A percentile compares a stretch with the other conserved stretches of the same genome.
These are phyloP conservation scores for Sarocladium strictum DNA, from an alignment of 2,329 filamentous ascomycete genomes.

Conservation along the genomic window DNA sequence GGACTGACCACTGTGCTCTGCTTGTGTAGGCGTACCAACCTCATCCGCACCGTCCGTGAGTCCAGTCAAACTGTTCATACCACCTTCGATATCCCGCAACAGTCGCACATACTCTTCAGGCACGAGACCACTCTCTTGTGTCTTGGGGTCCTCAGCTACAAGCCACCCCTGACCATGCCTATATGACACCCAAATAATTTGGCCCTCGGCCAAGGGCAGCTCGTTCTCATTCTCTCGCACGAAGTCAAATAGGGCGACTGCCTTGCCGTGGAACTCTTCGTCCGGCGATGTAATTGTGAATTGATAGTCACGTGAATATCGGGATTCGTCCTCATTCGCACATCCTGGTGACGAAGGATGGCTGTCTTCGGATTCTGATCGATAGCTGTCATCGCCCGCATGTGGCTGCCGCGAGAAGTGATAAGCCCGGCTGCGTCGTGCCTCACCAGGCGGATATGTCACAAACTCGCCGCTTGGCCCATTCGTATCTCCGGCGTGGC, in stretches of 20 bases:
- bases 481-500: conserved; percentile 62
- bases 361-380: conserved; percentile 30
- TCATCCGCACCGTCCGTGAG: conserved; percentile 51
- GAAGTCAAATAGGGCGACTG: conserved; percentile 93
- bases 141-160: conserved; percentile 92
- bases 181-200: conserved; percentile 95
- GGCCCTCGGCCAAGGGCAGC: conserved; percentile 83
- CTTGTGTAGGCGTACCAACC: conserved; percentile 55
- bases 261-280: conserved; percentile 96
- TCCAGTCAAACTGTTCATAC: conserved; percentile 66
- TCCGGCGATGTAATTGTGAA: conserved; percentile 94
- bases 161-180: conserved; percentile 96
- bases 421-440: conserved; percentile 47
- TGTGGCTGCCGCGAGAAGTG: conserved; percentile 39
- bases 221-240: conserved; percentile 95
- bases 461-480: conserved; percentile 76
- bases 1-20: conserved; percentile 38
- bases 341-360: conserved; percentile 52
- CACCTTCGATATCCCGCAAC: conserved; percentile 87
- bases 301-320: conserved; percentile 87
- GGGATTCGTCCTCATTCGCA: conserved; percentile 61
- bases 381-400: conserved; percentile 44
- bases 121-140: conserved; percentile 87
- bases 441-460: conserved; percentile 65
- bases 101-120: conserved; percentile 95